phyloP scores from a whole-genome alignment of 139 green algal genomes.

The Eudorina sp. region DNA sequence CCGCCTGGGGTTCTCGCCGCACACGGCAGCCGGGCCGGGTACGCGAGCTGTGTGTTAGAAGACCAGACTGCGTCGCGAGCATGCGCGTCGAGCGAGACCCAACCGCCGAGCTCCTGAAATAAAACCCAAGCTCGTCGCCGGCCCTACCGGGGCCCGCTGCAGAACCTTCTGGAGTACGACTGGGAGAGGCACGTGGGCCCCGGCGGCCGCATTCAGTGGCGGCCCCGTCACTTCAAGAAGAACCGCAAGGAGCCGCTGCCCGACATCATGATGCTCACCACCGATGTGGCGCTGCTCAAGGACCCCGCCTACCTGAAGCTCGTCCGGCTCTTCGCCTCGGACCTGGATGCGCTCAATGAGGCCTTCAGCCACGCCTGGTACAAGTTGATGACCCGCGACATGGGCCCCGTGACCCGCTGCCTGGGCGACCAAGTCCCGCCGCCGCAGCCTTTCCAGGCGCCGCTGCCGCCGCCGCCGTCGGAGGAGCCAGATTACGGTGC shows the following conservation, averaged over 20 bases:
- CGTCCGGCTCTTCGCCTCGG: conserved; percentile 43
- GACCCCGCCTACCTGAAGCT: conserved; percentile 51
- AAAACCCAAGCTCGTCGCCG: too few relatives aligned
- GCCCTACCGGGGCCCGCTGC: too few relatives aligned
- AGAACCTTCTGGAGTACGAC: conserved; percentile 56
- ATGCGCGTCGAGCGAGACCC: too few relatives aligned
- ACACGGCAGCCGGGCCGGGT: too few relatives aligned
- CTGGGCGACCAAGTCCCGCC: conserved; percentile 33
- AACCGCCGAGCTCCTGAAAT: too few relatives aligned
- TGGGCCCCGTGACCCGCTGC: conserved; percentile 46
- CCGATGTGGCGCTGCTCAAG: conserved; percentile 58
- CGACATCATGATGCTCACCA: conserved; percentile 64
- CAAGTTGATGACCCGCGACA: conserved; percentile 50
- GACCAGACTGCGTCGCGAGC: too few relatives aligned
- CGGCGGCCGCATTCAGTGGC: conserved; percentile 39
- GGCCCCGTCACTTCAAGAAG: neutral
- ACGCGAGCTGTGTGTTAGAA: too few relatives aligned
- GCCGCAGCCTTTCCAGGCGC: conserved; percentile 59
- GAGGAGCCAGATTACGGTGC: conserved; percentile 24
- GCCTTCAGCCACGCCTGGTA: conserved; percentile 60
- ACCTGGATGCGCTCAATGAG: conserved; percentile 34
- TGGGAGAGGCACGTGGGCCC: conserved; percentile 54
- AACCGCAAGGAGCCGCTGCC: neutral
- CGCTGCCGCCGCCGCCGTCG: conserved; percentile 38
- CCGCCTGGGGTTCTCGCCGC: too few relatives aligned